Conservation (phyloP, 2,329 filamentous ascomycete species). For the Colletotrichum sp. region DNA sequence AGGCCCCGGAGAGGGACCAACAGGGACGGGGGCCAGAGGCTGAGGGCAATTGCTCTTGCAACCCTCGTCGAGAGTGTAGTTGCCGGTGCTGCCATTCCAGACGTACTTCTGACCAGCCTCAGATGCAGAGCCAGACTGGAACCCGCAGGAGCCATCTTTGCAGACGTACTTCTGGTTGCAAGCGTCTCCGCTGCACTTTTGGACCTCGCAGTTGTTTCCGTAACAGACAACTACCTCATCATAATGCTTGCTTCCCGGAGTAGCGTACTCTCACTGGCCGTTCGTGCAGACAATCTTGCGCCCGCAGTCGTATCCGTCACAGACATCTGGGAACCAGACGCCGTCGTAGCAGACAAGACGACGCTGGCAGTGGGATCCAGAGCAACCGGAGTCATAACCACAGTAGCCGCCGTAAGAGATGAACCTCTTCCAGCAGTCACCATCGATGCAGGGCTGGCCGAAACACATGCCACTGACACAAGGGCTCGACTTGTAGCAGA, state of each 20-base stretch:
- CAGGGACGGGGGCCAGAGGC: neutral
- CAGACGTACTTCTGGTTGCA: constrained; percentile 29
- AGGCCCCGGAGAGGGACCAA: neutral
- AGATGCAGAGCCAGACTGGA: constrained; percentile 22
- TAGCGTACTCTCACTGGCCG: neutral
- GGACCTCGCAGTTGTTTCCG: constrained; percentile 25
- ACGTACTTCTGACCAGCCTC: constrained; percentile 28
- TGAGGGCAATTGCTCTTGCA: neutral
- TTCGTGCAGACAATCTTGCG: neutral
- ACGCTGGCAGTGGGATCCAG: constrained; percentile 11
- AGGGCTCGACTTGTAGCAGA: neutral
- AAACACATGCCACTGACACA: neutral
- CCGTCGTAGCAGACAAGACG: constrained; percentile 20
- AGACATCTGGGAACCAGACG: neutral
- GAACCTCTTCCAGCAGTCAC: constrained; percentile 28
- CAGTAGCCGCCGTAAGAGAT: constrained; percentile 39
- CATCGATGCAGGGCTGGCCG: constrained; percentile 19
- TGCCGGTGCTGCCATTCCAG: neutral
- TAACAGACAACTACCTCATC: neutral
- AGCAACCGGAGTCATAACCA: constrained; percentile 30
- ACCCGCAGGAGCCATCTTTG: constrained; percentile 26
- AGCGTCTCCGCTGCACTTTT: constrained; percentile 34
- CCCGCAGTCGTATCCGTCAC: neutral
- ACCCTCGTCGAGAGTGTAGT: neutral
- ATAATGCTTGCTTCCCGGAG: neutral